phyloP scores from a whole-genome alignment of 225 moss, liverwort and hornwort genomes.

The Climacium dendroides region DNA sequence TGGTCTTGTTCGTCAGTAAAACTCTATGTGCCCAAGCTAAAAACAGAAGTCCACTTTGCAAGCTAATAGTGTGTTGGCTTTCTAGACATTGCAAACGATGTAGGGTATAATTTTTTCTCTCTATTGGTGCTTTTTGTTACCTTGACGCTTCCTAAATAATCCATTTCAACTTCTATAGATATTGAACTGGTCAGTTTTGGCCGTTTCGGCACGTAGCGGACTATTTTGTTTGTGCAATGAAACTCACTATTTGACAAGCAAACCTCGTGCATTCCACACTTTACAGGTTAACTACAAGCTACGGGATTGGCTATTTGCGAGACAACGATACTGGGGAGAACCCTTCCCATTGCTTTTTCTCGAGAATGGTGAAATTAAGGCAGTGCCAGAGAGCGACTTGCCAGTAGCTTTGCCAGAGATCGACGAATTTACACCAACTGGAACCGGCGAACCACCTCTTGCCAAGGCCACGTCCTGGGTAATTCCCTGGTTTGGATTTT shows the following conservation, averaged over 20 bases:
- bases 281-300: slow-evolving; percentile 87
- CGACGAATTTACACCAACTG: slow-evolving; percentile 87
- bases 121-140: background rate
- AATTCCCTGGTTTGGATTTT: background rate
- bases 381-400: slow-evolving; percentile 65
- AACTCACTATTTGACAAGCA: background rate
- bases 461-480: slow-evolving; percentile 91
- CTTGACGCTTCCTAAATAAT: background rate
- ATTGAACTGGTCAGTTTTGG: background rate
- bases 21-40: background rate
- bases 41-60: background rate
- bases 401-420: slow-evolving; percentile 84
- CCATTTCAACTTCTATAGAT: background rate
- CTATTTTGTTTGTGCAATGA: background rate
- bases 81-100: background rate
- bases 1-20: background rate
- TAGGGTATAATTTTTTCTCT: background rate
- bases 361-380: slow-evolving; percentile 50
- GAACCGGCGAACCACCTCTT: slow-evolving; percentile 88
- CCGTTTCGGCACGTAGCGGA: background rate
- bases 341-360: slow-evolving; percentile 82
- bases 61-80: background rate
- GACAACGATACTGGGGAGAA: slow-evolving; percentile 96
- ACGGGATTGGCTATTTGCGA: slow-evolving; percentile 94
- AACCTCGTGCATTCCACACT: background rate